These are phyloP conservation scores for Colletotrichum melonis DNA, from an alignment of 2,329 filamentous ascomycete species.

Conservation along the genomic window DNA sequence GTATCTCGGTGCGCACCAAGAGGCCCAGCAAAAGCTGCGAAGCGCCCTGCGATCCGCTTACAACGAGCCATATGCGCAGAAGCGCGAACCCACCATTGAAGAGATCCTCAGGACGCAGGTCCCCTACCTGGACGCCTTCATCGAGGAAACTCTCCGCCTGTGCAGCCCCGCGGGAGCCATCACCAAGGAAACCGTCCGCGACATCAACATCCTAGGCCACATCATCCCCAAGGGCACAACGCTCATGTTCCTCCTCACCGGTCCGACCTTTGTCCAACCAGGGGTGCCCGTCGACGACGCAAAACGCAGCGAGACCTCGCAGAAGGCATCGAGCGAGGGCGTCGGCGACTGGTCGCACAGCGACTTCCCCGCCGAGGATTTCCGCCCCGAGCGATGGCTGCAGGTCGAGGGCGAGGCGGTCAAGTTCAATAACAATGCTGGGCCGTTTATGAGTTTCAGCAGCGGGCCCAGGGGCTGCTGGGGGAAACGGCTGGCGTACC, in stretches of 20 bases:
- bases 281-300: neutral
- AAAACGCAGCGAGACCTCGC: neutral
- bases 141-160: conserved; percentile 45
- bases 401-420: neutral
- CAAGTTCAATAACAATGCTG: neutral
- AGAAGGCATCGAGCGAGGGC: neutral
- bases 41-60: conserved; percentile 39
- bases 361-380: neutral
- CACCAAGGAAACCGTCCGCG: neutral
- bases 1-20: conserved; percentile 40
- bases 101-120: conserved; percentile 39
- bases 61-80: conserved; percentile 32
- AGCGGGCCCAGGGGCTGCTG: neutral
- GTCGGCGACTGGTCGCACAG: neutral
- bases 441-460: neutral
- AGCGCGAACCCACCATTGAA: conserved; percentile 37
- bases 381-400: neutral
- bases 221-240: neutral
- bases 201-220: neutral
- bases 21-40: conserved; percentile 41
- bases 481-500: neutral
- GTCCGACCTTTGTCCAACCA: neutral
- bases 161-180: conserved; percentile 21
- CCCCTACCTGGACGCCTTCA: conserved; percentile 45
- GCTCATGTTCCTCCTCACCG: neutral